Conservation (phyloP, 1,284 basidiomycete species). For the Leccinum pallidistipes region DNA sequence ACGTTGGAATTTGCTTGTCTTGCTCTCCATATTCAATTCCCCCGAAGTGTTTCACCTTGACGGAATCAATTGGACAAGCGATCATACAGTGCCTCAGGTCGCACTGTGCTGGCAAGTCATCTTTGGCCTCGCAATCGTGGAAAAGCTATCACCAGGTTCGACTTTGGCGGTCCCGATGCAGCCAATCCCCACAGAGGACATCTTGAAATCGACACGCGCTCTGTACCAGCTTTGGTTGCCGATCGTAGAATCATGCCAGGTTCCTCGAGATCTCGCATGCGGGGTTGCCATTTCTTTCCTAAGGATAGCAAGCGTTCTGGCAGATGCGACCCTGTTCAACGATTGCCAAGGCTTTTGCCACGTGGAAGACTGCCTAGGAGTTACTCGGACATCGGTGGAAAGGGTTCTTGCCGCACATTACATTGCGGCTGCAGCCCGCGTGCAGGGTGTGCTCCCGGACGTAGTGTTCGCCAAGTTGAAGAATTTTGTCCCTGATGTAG, state of each 20-base stretch:
- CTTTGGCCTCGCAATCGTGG: conserved; percentile 33
- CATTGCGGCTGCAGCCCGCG: conserved; percentile 23
- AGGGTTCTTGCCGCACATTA: conserved; percentile 24
- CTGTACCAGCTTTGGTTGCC: conserved; percentile 45
- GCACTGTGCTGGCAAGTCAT: conserved; percentile 26
- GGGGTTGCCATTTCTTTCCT: conserved; percentile 48
- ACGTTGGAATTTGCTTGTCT: conserved; percentile 26
- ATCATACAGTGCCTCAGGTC: conserved; percentile 8
- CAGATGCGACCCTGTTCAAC: conserved; percentile 39
- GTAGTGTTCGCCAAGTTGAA: conserved; percentile 15
- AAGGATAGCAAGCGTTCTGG: conserved; percentile 40
- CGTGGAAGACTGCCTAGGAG: conserved; percentile 7
- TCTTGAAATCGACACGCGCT: conserved; percentile 35
- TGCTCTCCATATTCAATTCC: conserved; percentile 26
- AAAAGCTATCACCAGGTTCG: conserved; percentile 19
- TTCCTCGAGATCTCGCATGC: conserved; percentile 29
- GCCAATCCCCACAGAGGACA: conserved; percentile 6
- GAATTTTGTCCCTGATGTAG: conserved; percentile 11
- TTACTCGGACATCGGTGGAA: conserved; percentile 5
- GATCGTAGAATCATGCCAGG: conserved; percentile 21
- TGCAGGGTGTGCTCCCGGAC: conserved; percentile 13
- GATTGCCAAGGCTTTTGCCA: conserved; percentile 26
- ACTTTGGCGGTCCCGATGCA: background rate
- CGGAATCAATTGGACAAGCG: background rate
- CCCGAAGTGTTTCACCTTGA: background rate